Evolutionary conservation across 192 early-diverging fungal genomes (phyloP).

Genomic region (Backusella tuberculispora): DNA sequence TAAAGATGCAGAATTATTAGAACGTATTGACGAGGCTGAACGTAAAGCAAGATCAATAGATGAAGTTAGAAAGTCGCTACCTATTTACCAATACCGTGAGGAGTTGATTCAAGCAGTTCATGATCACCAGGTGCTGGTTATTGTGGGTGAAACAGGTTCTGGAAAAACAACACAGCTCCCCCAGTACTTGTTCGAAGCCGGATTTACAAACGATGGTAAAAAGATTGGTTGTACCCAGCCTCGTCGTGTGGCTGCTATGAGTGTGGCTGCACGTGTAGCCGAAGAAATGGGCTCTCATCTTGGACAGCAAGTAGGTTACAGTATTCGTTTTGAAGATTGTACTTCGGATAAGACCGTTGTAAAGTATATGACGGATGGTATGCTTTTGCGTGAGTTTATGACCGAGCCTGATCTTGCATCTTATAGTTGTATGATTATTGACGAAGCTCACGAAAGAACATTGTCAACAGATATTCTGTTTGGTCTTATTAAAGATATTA

Average conservation of each 20-base stretch:
- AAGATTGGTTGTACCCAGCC: conserved; percentile 98
- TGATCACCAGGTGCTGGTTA: conserved; percentile 85
- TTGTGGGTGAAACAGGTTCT: conserved; percentile 97
- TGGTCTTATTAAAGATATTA: conserved; percentile 96
- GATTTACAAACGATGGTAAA: conserved; percentile 86
- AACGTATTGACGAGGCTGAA: conserved; percentile 66
- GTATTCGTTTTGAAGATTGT: conserved; percentile 98
- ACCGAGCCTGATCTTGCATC: conserved; percentile 91
- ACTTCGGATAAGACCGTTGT: conserved; percentile 93
- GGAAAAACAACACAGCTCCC: conserved; percentile 99
- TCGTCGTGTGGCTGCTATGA: conserved; percentile 97
- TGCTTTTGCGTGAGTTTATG: conserved; percentile 97
- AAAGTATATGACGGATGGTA: conserved; percentile 99
- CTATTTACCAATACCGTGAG: conserved; percentile 89
- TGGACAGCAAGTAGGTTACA: conserved; percentile 93
- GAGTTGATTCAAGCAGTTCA: conserved; percentile 83
- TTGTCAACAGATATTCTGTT: conserved; percentile 96
- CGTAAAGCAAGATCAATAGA: conserved; percentile 69
- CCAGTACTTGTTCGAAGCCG: conserved; percentile 95
- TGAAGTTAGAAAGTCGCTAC: conserved; percentile 83
- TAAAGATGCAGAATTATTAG: conserved; percentile 54
- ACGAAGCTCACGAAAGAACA: conserved; percentile 98
- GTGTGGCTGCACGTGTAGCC: conserved; percentile 94
- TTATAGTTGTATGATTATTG: conserved; percentile 95
- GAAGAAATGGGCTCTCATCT: conserved; percentile 96